Evolutionary conservation across 495 filamentous ascomycete genomes (phyloP), one percentile per base, ranked within the genome.

Genomic region (Podospora conica): DNA sequence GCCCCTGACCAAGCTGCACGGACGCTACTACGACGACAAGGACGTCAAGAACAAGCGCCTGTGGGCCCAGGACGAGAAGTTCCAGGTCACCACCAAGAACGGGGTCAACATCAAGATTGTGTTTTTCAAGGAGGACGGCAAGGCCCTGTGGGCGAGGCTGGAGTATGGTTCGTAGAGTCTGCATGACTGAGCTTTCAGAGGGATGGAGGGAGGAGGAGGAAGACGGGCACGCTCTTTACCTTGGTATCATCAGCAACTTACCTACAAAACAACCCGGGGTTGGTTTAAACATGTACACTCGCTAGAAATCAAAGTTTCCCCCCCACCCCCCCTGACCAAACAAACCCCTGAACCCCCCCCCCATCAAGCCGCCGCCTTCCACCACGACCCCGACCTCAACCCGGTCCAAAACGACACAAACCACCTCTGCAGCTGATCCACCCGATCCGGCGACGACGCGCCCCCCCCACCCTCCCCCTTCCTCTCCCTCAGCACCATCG

Each of bases 51-150:
- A 63, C 18, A 25, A 66, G 64, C 21, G 22, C 0, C 20, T 66
- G n/a, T 66, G 64, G 64, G 64, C 58, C 58, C 64, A 66, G 40
- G 58, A 61, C 25, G 29, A 23, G 23, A 31, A 63, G 33, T 18
- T 25, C 0, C 22, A 62, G 58, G 33, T 33, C 6, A 24, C 23
- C 12, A 27, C 58, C 1, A 53, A 63, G 27, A 53, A 21, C 9
- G 59, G 59, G 40, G 28, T 25, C 31, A 55, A 33, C 24, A 31
- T 64, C 3, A 55, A n/a, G 40, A n/a, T 66, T 9, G 40, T 40
- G 58, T 55, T 62, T 61, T 55, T 68, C 28, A 23, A 29, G 29
- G 40, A 12, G 15, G 64, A 66, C 0, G 64, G 56, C 63, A 73
- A 53, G 63, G 28, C 25, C 10, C 63, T 66, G 58, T 64, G 64